Base-by-base conservation (phyloP, 768 basidiomycete species). In the Rhizopogon vulgaris region DNA sequence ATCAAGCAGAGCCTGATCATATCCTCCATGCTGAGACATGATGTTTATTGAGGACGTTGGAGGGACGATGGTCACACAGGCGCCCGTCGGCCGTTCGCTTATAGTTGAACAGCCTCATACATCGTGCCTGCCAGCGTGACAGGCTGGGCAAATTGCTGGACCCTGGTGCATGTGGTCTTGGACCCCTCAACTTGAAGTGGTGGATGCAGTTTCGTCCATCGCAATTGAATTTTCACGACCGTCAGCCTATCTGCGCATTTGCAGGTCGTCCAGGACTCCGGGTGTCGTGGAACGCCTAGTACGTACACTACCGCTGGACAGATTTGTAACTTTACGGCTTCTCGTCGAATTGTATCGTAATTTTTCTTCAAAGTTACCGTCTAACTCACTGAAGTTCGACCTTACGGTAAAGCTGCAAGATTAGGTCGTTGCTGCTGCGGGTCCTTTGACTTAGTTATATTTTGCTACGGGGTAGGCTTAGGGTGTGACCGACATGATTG, bases 1-100 rank as follows among this genome's bases (percentile, higher is more conserved):
- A 24, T 64, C 70, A 12, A 76, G 68, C 17, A 77, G 53, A 28
- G 53, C 65, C 22, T 72, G 68, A 56, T 77, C 75, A 38, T 77
- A 77, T 7, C 22, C 48, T 25, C 42, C 42, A 10, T 45, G 38
- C 22, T 24, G 41, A 48, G 64, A 56, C 66, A 68, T 68, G 25
- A 30, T 52, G 48, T 25, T 49, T 47, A 8, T 34, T 5, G 24
- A 12, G 40, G 41, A 14, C 38, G 28, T 39, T 52, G 24, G 11
- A 37, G 34, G 30, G n/a, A 32, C 8, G 18, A 42, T 48, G 32
- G 52, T 57, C 51, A 38, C 17, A 53, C 50, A 68, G 53, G 34
- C 66, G 64, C 64, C 9, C 39, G 41, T 15, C 38, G 28, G 36
- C 27, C 17, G 27, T 42, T 22, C n/a, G 34, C 30, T 34, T 39